Evolutionary conservation across 163 green algal species (phyloP), one percentile per base, ranked within the genome.

Genomic region (Scenedesmus sp.): DNA sequence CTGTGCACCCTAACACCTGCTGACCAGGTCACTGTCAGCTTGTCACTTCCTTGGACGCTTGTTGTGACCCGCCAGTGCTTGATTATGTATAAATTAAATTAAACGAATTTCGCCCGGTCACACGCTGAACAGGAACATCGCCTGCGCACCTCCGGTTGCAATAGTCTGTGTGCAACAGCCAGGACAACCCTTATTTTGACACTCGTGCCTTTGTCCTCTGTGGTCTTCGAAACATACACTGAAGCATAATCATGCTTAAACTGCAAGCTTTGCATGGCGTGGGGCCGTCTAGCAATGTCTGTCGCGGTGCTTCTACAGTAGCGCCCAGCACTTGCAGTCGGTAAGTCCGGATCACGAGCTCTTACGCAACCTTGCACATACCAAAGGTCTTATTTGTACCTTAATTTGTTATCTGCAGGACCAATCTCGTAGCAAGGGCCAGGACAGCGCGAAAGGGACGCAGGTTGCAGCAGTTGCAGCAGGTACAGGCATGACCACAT

Each of bases 401-500:
- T 7, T 76, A 20, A 20, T 6, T 9, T 76, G n/a, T 76, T 18
- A 7, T 40, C 18, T 76, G 65, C 65, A 76, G 65, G 65, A 40
- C 30, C 40, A 76, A 30, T 30, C 37, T 76, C 7, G 30, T 24
- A 37, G 30, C 30, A 5, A 37, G 30, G 65, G 35, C 35, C 13
- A 81, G 72, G 16, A 81, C 72, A 81, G 72, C 16, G 35, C 72
- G 18, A 35, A 15, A 44, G 13, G 30, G n/a, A 42, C 18, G 53
- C 26, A 43, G 43, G 33, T 18, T 53, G 53, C 51, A 87, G 20
- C 37, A 59, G 83, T 68, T 81, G 40, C 59, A 88, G 83, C 83
- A 88, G 83, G 49, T 53, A 68, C 56, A 80, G 56, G 40, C 65
- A 76, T 76, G 30, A 76, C 65, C 65, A 76, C 65, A 76, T 76